phyloP scores from a whole-genome alignment of 108 stramenopile species.

The Fistulifera pelliculosa region DNA sequence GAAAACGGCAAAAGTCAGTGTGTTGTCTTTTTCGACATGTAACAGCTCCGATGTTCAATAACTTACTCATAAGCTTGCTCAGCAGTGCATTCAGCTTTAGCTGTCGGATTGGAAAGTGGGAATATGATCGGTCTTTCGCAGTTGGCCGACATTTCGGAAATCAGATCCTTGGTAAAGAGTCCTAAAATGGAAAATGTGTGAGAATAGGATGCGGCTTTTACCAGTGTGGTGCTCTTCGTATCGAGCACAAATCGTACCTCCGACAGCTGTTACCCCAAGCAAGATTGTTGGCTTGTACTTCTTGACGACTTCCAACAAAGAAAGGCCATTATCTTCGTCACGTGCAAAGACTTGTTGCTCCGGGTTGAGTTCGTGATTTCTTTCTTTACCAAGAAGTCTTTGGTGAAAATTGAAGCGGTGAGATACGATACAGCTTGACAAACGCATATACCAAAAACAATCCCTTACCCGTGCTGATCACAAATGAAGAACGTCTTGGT shows the following conservation, averaged over 20 bases:
- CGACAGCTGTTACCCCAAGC: slow-evolving; percentile 90
- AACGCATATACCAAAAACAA: not conserved
- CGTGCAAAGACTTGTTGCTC: slow-evolving; percentile 72
- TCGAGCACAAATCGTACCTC: slow-evolving; percentile 4
- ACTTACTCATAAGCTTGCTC: slow-evolving; percentile 82
- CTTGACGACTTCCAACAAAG: slow-evolving; percentile 55
- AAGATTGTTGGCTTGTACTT: slow-evolving; percentile 88
- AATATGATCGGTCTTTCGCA: slow-evolving; percentile 89
- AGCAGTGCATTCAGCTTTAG: slow-evolving; percentile 93
- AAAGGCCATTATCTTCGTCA: slow-evolving; percentile 48
- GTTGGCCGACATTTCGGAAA: slow-evolving; percentile 63
- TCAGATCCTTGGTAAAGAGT: slow-evolving; percentile 57
- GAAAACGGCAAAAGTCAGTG: no score
- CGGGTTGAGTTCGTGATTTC: slow-evolving; percentile 38
- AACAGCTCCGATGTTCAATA: no score
- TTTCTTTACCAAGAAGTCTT: slow-evolving; percentile 56
- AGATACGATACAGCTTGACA: slow-evolving; percentile 1
- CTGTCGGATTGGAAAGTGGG: slow-evolving; percentile 95
- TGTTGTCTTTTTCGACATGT: no score
- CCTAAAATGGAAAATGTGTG: no score
- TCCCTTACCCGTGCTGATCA: slow-evolving; percentile 68
- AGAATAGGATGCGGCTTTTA: no score
- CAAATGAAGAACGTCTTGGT: slow-evolving; percentile 71
- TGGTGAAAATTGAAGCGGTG: not conserved
- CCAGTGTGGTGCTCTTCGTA: no score